phyloP scores from a whole-genome alignment of 2,329 filamentous ascomycete genomes.

The Sporothrix humicola region DNA sequence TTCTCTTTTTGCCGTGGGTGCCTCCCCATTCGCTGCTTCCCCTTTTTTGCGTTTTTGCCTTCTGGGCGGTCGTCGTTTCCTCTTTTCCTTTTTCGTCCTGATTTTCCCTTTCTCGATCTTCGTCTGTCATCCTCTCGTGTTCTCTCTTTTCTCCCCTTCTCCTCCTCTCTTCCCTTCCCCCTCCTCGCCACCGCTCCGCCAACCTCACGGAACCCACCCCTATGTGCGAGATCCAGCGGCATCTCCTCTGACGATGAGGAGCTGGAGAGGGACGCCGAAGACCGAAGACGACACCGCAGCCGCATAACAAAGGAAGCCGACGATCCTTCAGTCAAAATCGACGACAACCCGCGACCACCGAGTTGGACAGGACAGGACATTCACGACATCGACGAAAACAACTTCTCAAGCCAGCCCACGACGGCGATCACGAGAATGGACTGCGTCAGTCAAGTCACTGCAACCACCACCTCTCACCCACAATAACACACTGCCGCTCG shows the following conservation, averaged over 20 bases:
- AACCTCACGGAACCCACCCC: constrained; percentile 18
- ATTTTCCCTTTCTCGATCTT: constrained; percentile 42
- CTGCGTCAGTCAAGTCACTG: constrained; percentile 38
- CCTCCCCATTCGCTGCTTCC: constrained; percentile 42
- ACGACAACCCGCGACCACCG: background rate
- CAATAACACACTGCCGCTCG: constrained; percentile 12
- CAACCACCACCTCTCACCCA: constrained; percentile 31
- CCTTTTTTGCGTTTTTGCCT: constrained; percentile 45
- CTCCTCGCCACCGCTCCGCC: constrained; percentile 21
- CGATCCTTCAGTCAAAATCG: background rate
- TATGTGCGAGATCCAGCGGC: constrained; percentile 34
- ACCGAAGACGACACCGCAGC: constrained; percentile 16
- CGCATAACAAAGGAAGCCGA: background rate
- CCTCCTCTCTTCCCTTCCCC: constrained; percentile 42
- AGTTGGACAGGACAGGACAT: background rate
- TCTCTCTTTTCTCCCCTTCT: constrained; percentile 36
- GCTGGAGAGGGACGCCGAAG: constrained; percentile 34
- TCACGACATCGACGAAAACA: constrained; percentile 37
- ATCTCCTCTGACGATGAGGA: constrained; percentile 36
- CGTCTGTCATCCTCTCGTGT: constrained; percentile 30
- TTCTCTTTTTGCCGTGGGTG: constrained; percentile 40
- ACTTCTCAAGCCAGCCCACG: constrained; percentile 25
- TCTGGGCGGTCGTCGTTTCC: constrained; percentile 34
- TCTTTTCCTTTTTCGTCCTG: constrained; percentile 39
- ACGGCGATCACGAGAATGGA: constrained; percentile 39